Base-by-base conservation (phyloP, 495 filamentous ascomycete genomes). In the Annulohypoxylon bovei region DNA sequence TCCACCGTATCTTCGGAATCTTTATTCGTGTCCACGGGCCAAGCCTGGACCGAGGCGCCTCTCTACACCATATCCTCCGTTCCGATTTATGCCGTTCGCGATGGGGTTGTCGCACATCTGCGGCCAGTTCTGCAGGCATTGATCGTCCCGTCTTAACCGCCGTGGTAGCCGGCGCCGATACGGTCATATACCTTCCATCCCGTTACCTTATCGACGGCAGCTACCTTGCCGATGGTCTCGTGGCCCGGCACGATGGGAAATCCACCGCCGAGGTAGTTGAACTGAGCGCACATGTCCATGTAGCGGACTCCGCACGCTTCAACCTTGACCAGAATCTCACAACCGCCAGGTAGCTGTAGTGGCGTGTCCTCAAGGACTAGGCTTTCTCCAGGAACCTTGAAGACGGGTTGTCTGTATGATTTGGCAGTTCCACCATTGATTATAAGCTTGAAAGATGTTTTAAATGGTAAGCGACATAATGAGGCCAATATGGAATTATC, bases 1-100 rank as follows among this genome's bases (percentile, higher is more conserved):
- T 76, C 77, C 67, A 92, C 86, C 0, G 90, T 80, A 49, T 91
- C 88, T 73, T 91, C 89, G 6, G 78, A 80, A 72, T 92, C 89
- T 2, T 79, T 69, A 0, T 85, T 83, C 65, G 89, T 84, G 0
- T 89, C 88, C 22, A 78, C 80, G 0, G 89, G 88, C 85, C 87
- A 91, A 23, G 83, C 82, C 33, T 84, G 80, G 0, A 92, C 80
- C 28, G 83, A 86, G 8, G 85, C 50, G 23, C 82, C 87, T 37
- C 84, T 79, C 9, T 65, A 18, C 12, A 89, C 77, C 79, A 90
- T 71, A 16, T 79, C 65, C 86, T n/a, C 86, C 85, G 12, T 81
- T 75, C 61, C 67, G 74, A 1, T 81, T 84, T 4, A 82, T 78
- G 11, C 87, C 86, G 67, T 88, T 89, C 65, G 86, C 73, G 2